These are phyloP conservation scores for Oryza rufipogon DNA, from an alignment of 176 grass and related monocot genomes.

Conservation along the genomic window DNA sequence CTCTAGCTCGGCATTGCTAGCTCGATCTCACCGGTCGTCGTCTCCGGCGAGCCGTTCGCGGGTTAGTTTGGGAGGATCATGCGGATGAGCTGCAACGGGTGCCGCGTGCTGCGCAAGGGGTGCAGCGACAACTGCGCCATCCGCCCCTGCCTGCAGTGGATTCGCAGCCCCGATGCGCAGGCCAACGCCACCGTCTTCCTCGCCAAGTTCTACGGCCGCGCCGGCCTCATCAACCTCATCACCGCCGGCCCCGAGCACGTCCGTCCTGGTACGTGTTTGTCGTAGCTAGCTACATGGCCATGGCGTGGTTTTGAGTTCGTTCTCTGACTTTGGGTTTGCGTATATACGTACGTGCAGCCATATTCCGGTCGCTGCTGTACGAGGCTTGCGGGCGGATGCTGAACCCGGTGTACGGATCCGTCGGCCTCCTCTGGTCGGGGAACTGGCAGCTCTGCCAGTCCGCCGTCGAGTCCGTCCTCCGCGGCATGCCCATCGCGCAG, in stretches of 20 bases:
- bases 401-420: slow-evolving; percentile 65
- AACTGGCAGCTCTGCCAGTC: slow-evolving; percentile 63
- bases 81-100: slow-evolving; percentile 72
- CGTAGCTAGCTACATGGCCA: too few relatives aligned
- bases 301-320: neutral
- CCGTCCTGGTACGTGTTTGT: slow-evolving; percentile 44
- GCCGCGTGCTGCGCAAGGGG: slow-evolving; percentile 62
- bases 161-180: slow-evolving; percentile 54
- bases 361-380: slow-evolving; percentile 67
- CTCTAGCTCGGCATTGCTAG: neutral
- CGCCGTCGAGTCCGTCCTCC: slow-evolving; percentile 60
- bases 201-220: slow-evolving; percentile 74
- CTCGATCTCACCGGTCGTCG: neutral
- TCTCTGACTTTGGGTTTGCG: neutral
- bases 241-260: slow-evolving; percentile 44
- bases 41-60: neutral
- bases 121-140: slow-evolving; percentile 59
- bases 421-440: slow-evolving; percentile 58
- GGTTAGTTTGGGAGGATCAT: slow-evolving; percentile 12
- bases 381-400: slow-evolving; percentile 68
- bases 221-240: slow-evolving; percentile 67
- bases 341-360: slow-evolving; percentile 44
- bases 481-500: slow-evolving; percentile 42
- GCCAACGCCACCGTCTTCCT: slow-evolving; percentile 72
- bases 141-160: slow-evolving; percentile 61